Evolutionary conservation across 441 rosid genomes (phyloP).

Genomic region (Flueggea neowawraea): DNA sequence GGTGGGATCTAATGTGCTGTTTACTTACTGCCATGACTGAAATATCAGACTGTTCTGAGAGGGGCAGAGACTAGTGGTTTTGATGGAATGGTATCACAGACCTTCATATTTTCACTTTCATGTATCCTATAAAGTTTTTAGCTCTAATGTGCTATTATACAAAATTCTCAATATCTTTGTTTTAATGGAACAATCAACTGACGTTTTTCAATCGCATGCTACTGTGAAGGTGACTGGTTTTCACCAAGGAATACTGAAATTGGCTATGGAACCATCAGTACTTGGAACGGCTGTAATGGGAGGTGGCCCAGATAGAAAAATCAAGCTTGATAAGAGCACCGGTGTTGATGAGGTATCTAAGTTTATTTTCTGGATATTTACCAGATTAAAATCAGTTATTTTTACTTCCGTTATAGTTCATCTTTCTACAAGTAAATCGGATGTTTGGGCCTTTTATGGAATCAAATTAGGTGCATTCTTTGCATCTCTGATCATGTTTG

Average conservation of each 20-base stretch:
- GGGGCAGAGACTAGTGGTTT: constrained; percentile 96
- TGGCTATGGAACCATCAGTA: constrained; percentile 97
- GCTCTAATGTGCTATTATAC: neutral
- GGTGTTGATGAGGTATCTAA: constrained; percentile 84
- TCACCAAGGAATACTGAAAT: constrained; percentile 86
- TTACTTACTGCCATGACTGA: constrained; percentile 90
- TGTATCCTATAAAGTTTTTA: neutral
- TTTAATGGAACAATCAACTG: neutral
- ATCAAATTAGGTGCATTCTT: no score
- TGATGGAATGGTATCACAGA: constrained; percentile 78
- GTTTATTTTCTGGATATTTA: no score
- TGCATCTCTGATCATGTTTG: no score
- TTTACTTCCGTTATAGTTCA: neutral
- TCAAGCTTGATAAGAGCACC: constrained; percentile 85
- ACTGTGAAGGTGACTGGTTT: constrained; percentile 70
- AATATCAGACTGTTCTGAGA: constrained; percentile 83
- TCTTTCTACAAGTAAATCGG: no score
- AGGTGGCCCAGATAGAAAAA: constrained; percentile 92
- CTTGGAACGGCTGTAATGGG: constrained; percentile 87
- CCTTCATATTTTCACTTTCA: constrained; percentile 8
- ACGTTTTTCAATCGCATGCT: constrained; percentile 12
- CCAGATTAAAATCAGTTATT: no score
- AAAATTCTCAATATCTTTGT: neutral
- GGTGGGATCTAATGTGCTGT: constrained; percentile 88
- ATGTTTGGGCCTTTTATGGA: no score